Evolutionary conservation across 495 filamentous ascomycete genomes (phyloP).

Genomic region (Penicillium nucicola): DNA sequence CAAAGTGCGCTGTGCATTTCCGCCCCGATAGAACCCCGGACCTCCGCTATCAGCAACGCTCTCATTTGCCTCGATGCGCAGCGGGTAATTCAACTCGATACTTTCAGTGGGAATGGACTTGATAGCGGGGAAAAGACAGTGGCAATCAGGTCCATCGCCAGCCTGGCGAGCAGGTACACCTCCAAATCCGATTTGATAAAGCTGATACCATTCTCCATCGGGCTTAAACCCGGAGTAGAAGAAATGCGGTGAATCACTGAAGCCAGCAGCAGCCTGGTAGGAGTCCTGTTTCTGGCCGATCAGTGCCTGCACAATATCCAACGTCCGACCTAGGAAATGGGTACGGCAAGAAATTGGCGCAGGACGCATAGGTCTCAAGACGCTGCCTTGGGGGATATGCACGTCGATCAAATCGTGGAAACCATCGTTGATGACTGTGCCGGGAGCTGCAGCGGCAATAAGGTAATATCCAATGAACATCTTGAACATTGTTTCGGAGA

Average conservation of each 20-base stretch:
- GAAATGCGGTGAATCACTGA: slow-evolving; percentile 50
- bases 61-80: slow-evolving; percentile 48
- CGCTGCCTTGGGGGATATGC: slow-evolving; percentile 39
- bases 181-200: slow-evolving; percentile 52
- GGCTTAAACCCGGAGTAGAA: slow-evolving; percentile 51
- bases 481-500: slow-evolving; percentile 50
- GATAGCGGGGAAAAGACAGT: slow-evolving; percentile 51
- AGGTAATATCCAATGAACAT: slow-evolving; percentile 52
- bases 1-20: slow-evolving; percentile 46
- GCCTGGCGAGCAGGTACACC: slow-evolving; percentile 47
- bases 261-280: slow-evolving; percentile 48
- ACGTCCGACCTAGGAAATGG: slow-evolving; percentile 41
- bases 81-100: slow-evolving; percentile 48
- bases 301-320: slow-evolving; percentile 49
- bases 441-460: slow-evolving; percentile 44
- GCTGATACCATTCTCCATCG: slow-evolving; percentile 48
- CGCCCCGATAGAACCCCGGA: slow-evolving; percentile 44
- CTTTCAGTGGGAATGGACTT: slow-evolving; percentile 50
- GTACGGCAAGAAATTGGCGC: slow-evolving; percentile 48
- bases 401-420: slow-evolving; percentile 51
- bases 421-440: slow-evolving; percentile 43
- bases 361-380: slow-evolving; percentile 48
- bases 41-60: slow-evolving; percentile 49
- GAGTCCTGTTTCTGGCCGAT: slow-evolving; percentile 45
- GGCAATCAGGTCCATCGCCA: slow-evolving; percentile 49